phyloP scores from a whole-genome alignment of 163 green algal species.

The Scenedesmus sp. region DNA sequence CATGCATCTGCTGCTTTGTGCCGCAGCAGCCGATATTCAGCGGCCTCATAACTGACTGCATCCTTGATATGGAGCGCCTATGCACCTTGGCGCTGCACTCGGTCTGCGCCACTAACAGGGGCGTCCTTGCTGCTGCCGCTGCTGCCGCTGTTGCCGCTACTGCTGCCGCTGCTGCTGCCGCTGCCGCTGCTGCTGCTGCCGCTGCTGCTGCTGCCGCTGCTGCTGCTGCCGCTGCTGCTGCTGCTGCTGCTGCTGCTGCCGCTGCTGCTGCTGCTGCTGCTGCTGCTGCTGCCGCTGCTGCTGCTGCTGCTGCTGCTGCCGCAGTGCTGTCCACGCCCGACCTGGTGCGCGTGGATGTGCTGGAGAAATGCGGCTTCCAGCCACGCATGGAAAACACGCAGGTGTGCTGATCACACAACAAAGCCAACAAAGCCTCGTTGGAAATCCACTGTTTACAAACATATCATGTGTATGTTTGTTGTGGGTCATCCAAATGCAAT shows the following conservation, averaged over 20 bases:
- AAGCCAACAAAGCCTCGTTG: not conserved
- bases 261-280: too few species aligned
- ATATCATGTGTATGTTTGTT: too few species aligned
- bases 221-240: not conserved
- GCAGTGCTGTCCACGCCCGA: slow-evolving; percentile 91
- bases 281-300: too few species aligned
- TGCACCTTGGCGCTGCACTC: too few species aligned
- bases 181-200: too few species aligned
- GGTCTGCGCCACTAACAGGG: too few species aligned
- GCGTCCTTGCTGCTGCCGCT: not conserved
- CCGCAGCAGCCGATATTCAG: too few species aligned
- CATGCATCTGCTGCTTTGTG: not conserved
- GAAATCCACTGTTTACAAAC: too few species aligned
- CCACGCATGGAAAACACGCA: slow-evolving; percentile 94
- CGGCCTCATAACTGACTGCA: too few species aligned
- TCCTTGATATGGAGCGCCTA: too few species aligned
- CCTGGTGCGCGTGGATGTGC: slow-evolving; percentile 88
- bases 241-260: slow-evolving; percentile 11
- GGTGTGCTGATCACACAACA: slow-evolving; percentile 51
- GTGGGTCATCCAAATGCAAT: too few species aligned
- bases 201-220: too few species aligned
- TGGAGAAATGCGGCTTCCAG: slow-evolving; percentile 99
- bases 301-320: not conserved
- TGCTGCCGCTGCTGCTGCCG: not conserved
- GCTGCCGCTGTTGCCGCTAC: not conserved